A percentile compares a stretch with the other conserved stretches of the same genome.
These are phyloP conservation scores for Paraleonurus japonicus DNA, from an alignment of 257 asterid genomes.

Conservation along the genomic window DNA sequence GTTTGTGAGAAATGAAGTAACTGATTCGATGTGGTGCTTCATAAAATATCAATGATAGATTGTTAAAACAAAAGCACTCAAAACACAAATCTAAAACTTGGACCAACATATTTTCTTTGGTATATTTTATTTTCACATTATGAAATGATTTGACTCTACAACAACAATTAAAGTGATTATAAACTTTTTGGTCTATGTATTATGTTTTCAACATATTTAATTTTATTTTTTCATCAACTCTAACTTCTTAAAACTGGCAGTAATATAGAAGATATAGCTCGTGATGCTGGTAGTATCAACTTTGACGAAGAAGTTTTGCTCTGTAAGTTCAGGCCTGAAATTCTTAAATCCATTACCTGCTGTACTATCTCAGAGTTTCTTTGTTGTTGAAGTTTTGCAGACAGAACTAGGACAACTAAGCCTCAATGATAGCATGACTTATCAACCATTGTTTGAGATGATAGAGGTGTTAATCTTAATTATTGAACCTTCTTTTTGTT, in stretches of 20 bases:
- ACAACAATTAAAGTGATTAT: background rate
- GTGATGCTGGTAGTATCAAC: conserved; percentile 93
- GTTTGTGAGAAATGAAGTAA: conserved; percentile 20
- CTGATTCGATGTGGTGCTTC: conserved; percentile 17
- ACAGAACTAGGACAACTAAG: conserved; percentile 66
- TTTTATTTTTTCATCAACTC: conserved; percentile 30
- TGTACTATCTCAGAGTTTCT: conserved; percentile 23
- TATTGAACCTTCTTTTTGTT: conserved; percentile 16
- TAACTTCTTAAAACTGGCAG: conserved; percentile 33
- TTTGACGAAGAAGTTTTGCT: conserved; percentile 70
- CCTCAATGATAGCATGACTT: conserved; percentile 52
- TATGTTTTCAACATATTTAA: background rate
- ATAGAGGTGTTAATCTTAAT: conserved; percentile 50
- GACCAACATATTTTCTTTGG: background rate
- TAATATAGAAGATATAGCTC: conserved; percentile 90
- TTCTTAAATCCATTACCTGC: conserved; percentile 8
- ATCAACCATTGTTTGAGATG: conserved; percentile 86
- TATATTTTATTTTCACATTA: background rate
- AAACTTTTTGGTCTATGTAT: background rate
- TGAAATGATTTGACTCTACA: conserved; percentile 13
- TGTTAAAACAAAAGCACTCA: background rate
- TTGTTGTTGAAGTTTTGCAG: conserved; percentile 61
- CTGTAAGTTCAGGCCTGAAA: conserved; percentile 54
- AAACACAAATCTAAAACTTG: too few relatives aligned
- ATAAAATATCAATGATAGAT: background rate